These are phyloP conservation scores for Striga hermonthica DNA, from an alignment of 305 asterid species.

Conservation along the genomic window DNA sequence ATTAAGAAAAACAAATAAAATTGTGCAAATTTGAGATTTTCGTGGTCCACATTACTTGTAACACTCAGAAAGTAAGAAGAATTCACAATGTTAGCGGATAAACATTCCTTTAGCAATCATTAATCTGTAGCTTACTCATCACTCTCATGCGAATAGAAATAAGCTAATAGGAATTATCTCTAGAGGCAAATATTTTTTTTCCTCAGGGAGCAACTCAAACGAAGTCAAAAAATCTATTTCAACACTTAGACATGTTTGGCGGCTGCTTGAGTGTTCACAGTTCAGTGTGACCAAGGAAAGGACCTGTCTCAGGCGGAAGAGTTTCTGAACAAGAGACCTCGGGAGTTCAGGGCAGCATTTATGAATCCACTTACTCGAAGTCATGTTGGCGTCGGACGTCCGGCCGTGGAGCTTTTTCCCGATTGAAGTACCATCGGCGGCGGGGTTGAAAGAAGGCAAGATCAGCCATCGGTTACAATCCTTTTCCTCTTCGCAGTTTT, in stretches of 20 bases:
- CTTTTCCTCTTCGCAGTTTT: constrained; percentile 33
- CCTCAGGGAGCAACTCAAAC: too few relatives aligned
- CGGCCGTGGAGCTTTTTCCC: constrained; percentile 47
- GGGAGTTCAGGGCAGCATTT: constrained; percentile 85
- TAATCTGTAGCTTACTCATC: neutral
- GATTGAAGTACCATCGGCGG: constrained; percentile 49
- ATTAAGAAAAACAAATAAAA: neutral
- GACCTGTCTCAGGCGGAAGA: constrained; percentile 83
- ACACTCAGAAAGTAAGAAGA: neutral
- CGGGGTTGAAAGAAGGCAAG: constrained; percentile 60
- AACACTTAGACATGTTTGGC: neutral
- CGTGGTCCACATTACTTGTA: constrained; percentile 1
- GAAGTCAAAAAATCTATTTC: neutral
- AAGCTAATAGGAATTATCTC: too few relatives aligned
- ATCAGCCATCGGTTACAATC: constrained; percentile 47
- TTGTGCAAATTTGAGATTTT: constrained; percentile 17
- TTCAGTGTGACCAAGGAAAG: neutral
- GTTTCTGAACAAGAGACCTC: constrained; percentile 75
- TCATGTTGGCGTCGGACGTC: constrained; percentile 33
- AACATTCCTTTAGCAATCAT: neutral
- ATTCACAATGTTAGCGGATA: neutral
- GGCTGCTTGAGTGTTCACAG: neutral
- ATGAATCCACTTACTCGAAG: constrained; percentile 76
- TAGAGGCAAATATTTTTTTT: too few relatives aligned
- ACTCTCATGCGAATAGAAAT: neutral